A percentile compares a stretch with the other conserved stretches of the same genome.
These are phyloP conservation scores for Luzula sylvatica DNA, from an alignment of 176 grass and related monocot species.

Conservation along the genomic window DNA sequence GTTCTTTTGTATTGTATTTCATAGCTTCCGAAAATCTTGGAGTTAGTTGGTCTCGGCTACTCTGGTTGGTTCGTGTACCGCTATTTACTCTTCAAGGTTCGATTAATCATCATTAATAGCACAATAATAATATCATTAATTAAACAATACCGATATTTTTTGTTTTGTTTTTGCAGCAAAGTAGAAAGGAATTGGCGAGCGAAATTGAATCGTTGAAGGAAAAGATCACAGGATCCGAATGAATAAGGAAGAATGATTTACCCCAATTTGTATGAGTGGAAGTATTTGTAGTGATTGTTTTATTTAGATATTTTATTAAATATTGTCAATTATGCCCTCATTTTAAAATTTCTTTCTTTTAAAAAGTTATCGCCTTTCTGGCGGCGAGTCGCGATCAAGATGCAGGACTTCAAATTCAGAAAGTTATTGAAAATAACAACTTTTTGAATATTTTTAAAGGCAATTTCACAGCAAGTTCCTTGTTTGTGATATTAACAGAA, in stretches of 20 bases:
- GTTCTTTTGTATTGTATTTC: background rate
- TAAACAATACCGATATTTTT: constrained; percentile 14
- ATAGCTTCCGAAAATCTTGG: constrained; percentile 60
- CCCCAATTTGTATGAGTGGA: constrained; percentile 6
- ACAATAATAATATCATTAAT: constrained; percentile 6
- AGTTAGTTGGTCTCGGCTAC: constrained; percentile 57
- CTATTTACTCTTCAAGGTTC: constrained; percentile 70
- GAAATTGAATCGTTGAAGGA: constrained; percentile 45
- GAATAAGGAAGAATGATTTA: constrained; percentile 22
- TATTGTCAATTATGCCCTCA: background rate
- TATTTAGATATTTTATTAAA: constrained; percentile 14
- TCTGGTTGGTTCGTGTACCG: constrained; percentile 70
- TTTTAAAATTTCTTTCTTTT: too few relatives aligned
- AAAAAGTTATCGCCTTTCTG: too few relatives aligned
- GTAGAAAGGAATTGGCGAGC: constrained; percentile 42
- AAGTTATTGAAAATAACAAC: too few relatives aligned
- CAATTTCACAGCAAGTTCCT: too few relatives aligned
- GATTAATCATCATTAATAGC: background rate
- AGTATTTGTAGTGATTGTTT: background rate
- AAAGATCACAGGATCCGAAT: constrained; percentile 38
- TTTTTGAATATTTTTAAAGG: too few relatives aligned
- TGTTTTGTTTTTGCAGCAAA: constrained; percentile 30
- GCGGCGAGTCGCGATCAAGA: too few relatives aligned
- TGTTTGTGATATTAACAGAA: too few relatives aligned
- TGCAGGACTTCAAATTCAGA: too few relatives aligned